phyloP scores from a whole-genome alignment of 2,329 filamentous ascomycete species.

The Lecanicillium sp. region DNA sequence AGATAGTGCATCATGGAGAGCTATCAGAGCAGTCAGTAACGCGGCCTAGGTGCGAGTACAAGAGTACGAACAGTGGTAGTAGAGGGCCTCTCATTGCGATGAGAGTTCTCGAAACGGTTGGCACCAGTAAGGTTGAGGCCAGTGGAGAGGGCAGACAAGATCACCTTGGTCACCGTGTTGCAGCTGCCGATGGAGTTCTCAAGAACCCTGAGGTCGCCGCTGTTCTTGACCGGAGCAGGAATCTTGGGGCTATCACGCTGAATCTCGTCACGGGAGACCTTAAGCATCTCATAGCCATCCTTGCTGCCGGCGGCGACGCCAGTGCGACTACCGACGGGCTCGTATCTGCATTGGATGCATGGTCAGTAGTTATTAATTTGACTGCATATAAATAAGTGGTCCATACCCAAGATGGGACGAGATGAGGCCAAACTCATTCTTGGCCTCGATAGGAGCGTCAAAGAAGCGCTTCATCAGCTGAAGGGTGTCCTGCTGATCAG shows the following conservation, averaged over 20 bases:
- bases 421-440: slow-evolving; percentile 51
- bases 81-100: slow-evolving; percentile 45
- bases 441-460: slow-evolving; percentile 44
- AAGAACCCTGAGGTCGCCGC: slow-evolving; percentile 39
- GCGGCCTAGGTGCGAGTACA: neutral
- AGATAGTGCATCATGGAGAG: slow-evolving; percentile 52
- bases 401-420: slow-evolving; percentile 48
- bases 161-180: slow-evolving; percentile 45
- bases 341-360: slow-evolving; percentile 31
- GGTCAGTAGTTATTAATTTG: too few species aligned
- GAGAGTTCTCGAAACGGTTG: slow-evolving; percentile 42
- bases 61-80: slow-evolving; percentile 32
- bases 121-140: slow-evolving; percentile 39
- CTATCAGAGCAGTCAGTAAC: too few species aligned
- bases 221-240: slow-evolving; percentile 42
- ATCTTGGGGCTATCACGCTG: slow-evolving; percentile 40
- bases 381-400: too few species aligned
- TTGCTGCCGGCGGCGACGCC: slow-evolving; percentile 42
- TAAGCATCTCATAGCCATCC: slow-evolving; percentile 50
- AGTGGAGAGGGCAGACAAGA: slow-evolving; percentile 45
- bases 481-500: slow-evolving; percentile 46
- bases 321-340: slow-evolving; percentile 42
- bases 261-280: slow-evolving; percentile 46
- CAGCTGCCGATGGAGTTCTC: slow-evolving; percentile 44
- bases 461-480: slow-evolving; percentile 53